A percentile compares a stretch with the other conserved stretches of the same genome.
phyloP scores from a whole-genome alignment of 116 monocot genomes.

The Posidonia oceanica region DNA sequence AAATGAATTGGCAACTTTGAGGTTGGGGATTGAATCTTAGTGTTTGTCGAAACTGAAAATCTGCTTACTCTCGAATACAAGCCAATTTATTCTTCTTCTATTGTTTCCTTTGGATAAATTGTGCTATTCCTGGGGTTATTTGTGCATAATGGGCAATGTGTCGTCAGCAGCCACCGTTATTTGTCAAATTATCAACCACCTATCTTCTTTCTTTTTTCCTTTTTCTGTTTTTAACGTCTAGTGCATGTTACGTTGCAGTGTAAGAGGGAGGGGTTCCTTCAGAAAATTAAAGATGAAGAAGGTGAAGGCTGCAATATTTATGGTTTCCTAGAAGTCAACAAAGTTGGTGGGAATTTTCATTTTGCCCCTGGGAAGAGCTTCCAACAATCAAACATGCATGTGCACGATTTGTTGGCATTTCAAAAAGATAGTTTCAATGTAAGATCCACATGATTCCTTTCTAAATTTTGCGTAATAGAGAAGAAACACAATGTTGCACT shows the following conservation, averaged over 20 bases:
- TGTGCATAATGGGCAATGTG: neutral
- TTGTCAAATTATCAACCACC: neutral
- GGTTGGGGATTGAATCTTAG: neutral
- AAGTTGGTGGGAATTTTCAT: conserved; percentile 76
- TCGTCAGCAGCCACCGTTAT: neutral
- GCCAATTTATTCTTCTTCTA: too few species aligned
- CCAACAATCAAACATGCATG: conserved; percentile 37
- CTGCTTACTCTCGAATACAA: too few species aligned
- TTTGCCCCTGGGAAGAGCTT: conserved; percentile 73
- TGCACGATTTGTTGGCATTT: conserved; percentile 43
- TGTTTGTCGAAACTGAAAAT: too few species aligned
- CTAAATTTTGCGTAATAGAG: neutral
- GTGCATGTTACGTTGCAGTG: conserved; percentile 27
- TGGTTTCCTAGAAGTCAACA: conserved; percentile 64
- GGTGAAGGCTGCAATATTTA: conserved; percentile 72
- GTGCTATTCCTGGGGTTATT: neutral
- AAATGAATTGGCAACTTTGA: conserved; percentile 1
- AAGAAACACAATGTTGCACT: neutral
- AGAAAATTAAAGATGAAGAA: conserved; percentile 51
- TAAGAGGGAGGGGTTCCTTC: conserved; percentile 58
- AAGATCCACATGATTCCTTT: conserved; percentile 12
- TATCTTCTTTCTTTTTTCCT: neutral
- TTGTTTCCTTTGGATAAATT: too few species aligned
- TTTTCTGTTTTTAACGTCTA: conserved; percentile 1
- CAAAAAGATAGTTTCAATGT: conserved; percentile 52